Evolutionary conservation across 495 filamentous ascomycete genomes (phyloP), one percentile per base, ranked within the genome.

Genomic region (Podospora anserina): DNA sequence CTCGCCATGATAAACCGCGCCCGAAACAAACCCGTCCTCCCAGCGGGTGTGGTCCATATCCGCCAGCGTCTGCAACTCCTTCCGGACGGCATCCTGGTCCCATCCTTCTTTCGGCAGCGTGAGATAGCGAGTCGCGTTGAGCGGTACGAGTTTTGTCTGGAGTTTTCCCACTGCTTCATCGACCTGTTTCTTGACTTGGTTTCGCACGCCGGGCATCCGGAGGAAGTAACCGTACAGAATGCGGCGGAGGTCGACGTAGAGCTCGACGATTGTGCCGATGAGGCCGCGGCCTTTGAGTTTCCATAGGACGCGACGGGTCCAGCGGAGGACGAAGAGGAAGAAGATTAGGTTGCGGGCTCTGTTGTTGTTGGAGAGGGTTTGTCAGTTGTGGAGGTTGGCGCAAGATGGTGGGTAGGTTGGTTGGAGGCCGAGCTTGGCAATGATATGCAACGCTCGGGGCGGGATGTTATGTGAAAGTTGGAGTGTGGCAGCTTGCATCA

Each of bases 1-100:
- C 66, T 96, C 95, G 62, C 96, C 95, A 75, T 97, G 94, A 77
- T 99, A 99, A 30, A 99, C 95, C 23, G 95, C 94, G 62, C 95
- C 95, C 66, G 92, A 96, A 55, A 99, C 95, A 61, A 86, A 87
- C 23, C 95, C 95, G 80, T 97, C 93, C 80, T 99, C 95, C 95
- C 95, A 99, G 69, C 90, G 85, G 9, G 93, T 95, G 80, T 97
- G 95, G 68, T 97, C 89, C 92, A 99, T 90, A 49, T 85, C 87
- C 32, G 86, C 88, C 69, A 98, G 81, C 72, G 88, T 87, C 57
- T 88, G 86, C 69, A 99, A 86, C 81, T 97, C 94, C 61, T 88
- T 88, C 69, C 87, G 86, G 19, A 98, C 83, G 72, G 89, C 88
- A 15, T 96, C 92, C 30, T 89, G 82, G 0, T 86, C 85, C 92